These are phyloP conservation scores for Infundibulicybe gibba DNA, from an alignment of 768 basidiomycete genomes.

Conservation along the genomic window DNA sequence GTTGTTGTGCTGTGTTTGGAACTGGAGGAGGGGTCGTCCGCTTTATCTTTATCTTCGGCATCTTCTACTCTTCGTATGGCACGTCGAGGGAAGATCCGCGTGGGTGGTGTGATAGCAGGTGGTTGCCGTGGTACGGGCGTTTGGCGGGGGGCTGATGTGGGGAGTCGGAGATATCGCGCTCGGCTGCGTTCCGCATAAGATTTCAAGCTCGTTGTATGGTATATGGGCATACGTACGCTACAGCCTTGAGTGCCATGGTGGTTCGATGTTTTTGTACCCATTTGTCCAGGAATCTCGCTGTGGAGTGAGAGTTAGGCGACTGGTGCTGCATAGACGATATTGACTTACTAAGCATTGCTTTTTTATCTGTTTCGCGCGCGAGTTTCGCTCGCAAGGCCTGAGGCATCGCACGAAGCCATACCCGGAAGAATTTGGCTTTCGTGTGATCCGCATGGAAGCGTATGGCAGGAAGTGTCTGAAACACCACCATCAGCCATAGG, in stretches of 20 bases:
- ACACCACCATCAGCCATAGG: background rate
- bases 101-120: background rate
- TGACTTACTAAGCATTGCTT: conserved; percentile 53
- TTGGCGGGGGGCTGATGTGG: conserved; percentile 46
- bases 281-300: conserved; percentile 53
- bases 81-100: background rate
- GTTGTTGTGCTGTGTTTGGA: conserved; percentile 6
- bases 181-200: conserved; percentile 43
- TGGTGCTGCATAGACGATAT: background rate
- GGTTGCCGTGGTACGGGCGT: conserved; percentile 9
- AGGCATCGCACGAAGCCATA: conserved; percentile 71
- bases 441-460: conserved; percentile 62
- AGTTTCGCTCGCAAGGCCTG: conserved; percentile 59
- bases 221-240: conserved; percentile 58
- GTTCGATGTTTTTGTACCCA: conserved; percentile 71
- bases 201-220: conserved; percentile 1
- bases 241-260: conserved; percentile 73
- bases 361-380: conserved; percentile 60
- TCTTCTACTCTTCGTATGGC: background rate
- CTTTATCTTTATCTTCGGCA: conserved; percentile 9
- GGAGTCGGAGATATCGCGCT: conserved; percentile 77
- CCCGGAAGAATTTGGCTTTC: conserved; percentile 59
- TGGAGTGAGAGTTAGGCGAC: background rate
- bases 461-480: conserved; percentile 75
- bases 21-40: conserved; percentile 4